Conservation (phyloP, 2,329 filamentous ascomycete genomes). For the Cordyceps fumosorosea region DNA sequence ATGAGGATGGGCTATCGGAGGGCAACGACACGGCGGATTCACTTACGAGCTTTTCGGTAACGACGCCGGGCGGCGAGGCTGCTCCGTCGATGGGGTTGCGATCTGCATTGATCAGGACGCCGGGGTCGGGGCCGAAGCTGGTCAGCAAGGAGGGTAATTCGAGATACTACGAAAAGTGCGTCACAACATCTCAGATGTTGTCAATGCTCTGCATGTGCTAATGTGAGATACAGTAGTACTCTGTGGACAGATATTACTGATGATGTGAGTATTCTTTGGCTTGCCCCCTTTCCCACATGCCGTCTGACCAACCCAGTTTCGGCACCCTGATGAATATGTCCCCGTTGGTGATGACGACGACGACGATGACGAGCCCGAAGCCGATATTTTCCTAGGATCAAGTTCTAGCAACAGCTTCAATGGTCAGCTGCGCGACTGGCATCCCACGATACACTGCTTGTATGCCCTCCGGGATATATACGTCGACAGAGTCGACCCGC, state of each 20-base stretch:
- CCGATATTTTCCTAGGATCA: slow-evolving; percentile 1
- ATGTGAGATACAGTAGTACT: slow-evolving; percentile 34
- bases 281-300: too few species aligned
- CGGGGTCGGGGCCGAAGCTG: not conserved
- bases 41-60: not conserved
- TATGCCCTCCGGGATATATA: slow-evolving; percentile 18
- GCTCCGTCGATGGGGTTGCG: not conserved
- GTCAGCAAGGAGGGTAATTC: slow-evolving; percentile 1
- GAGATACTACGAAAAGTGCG: slow-evolving; percentile 14
- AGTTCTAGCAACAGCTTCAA: not conserved
- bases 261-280: slow-evolving; percentile 39
- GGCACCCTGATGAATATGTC: slow-evolving; percentile 1
- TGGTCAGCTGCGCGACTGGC: not conserved
- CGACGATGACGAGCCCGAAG: not conserved
- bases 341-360: not conserved
- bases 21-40: not conserved
- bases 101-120: not conserved
- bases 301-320: not conserved
- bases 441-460: not conserved
- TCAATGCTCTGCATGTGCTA: slow-evolving; percentile 35
- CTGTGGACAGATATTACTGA: slow-evolving; percentile 65
- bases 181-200: not conserved
- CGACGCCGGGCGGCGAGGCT: not conserved
- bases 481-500: slow-evolving; percentile 30
- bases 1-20: not conserved